Evolutionary conservation across 495 filamentous ascomycete genomes (phyloP), one percentile per base, ranked within the genome.

Genomic region (Penicillium fimorum): DNA sequence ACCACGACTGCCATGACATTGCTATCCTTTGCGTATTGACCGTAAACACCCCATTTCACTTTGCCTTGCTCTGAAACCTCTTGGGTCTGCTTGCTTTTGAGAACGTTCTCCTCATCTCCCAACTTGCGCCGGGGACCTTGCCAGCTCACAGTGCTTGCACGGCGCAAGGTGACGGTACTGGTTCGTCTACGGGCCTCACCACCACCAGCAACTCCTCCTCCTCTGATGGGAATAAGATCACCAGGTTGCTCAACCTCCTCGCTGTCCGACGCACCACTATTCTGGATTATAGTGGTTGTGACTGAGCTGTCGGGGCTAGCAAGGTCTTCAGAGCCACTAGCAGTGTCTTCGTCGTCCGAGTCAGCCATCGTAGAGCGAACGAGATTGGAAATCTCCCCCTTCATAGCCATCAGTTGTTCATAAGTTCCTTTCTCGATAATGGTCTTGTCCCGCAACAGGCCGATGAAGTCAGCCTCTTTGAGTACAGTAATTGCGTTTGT

Each of bases 401-500:
- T 94, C 89, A 93, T 96, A 4, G 93, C 91, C 74, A 96, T 82
- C 25, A 97, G 76, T 64, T 96, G 89, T 49, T 88, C 84, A 62
- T 92, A 99, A 1, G 91, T 92, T 3, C 94, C 94, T 61, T 84
- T 85, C 69, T 99, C 94, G 41, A 88, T 77, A 45, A 97, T 85
- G 43, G 85, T 86, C 49, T 92, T 91, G 50, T 95, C 88, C 55
- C 88, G 85, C 44, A 98, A 69, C 47, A 97, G 72, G 33, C 81
- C 87, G 60, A 99, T 91, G 64, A 85, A 92, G 68, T 97, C 87
- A 0, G 89, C 85, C 66, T 96, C 90, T 62, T 86, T 83, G 46
- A 99, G 77, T 20, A 99, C 90, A 10, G 94, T 87, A 61, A 97
- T 97, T 0, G 95, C 90, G 65, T 99, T 99, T 5, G 95, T 97